These are phyloP conservation scores for Neoascochyta sp. DNA, from an alignment of 2,329 filamentous ascomycete species.

Conservation along the genomic window DNA sequence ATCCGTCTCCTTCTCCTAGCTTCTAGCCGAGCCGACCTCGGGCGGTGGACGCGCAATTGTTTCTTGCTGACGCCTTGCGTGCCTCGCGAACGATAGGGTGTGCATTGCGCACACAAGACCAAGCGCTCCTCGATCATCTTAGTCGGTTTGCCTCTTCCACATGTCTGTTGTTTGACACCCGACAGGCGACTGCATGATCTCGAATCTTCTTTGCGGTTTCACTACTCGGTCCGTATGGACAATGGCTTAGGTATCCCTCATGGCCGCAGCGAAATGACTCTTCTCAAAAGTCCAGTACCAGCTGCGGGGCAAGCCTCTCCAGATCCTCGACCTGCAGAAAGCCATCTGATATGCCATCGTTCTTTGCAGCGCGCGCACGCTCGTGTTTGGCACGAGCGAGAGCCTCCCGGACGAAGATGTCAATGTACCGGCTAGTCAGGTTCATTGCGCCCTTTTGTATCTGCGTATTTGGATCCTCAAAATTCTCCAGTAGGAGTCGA, in stretches of 20 bases:
- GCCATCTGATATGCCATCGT: slow-evolving; percentile 45
- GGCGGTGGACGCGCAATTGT: too few relatives aligned
- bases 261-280: too few relatives aligned
- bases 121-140: too few relatives aligned
- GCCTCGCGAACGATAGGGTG: background rate
- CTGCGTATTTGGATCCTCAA: slow-evolving; percentile 50
- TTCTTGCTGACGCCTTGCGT: slow-evolving; percentile 5
- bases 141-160: too few relatives aligned
- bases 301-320: slow-evolving; percentile 79
- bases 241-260: too few relatives aligned
- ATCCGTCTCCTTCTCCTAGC: too few relatives aligned
- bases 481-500: slow-evolving; percentile 73
- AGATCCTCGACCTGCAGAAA: slow-evolving; percentile 86
- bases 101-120: background rate
- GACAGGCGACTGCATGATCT: too few relatives aligned
- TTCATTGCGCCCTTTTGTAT: slow-evolving; percentile 51
- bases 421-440: slow-evolving; percentile 78
- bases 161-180: slow-evolving; percentile 4
- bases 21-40: too few relatives aligned
- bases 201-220: too few relatives aligned
- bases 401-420: slow-evolving; percentile 86
- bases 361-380: slow-evolving; percentile 50
- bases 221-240: too few relatives aligned
- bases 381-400: slow-evolving; percentile 74
- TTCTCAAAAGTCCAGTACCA: slow-evolving; percentile 75